Base-by-base conservation (phyloP, 306 rosid genomes). In the Oemleria cerasiformis region DNA sequence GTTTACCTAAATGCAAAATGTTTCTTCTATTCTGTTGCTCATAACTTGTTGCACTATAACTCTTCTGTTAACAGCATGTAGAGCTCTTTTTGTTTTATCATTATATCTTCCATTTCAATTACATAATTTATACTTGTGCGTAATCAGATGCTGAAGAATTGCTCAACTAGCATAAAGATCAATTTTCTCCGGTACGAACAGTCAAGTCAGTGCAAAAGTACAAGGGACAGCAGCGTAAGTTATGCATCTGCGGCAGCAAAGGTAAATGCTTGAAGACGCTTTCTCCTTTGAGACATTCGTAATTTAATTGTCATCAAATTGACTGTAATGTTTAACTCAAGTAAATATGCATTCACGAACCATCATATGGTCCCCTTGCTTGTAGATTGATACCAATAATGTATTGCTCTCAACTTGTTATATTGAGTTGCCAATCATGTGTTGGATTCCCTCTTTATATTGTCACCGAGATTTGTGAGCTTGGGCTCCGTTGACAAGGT, bases 161-260 rank as follows among this genome's bases (percentile, higher is more conserved):
- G 88, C 83, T 75, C 90, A 1, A 86, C 90, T 36, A 88, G 75
- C 75, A 88, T 91, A 40, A 88, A 85, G 78, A 55, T 95, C 30
- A 89, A 86, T 56, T 95, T 95, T 76, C 96, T 95, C 56, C 90
- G 86, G 30, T 95, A 95, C 39, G 96, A 95, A 79, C 99, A 95
- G 71, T 95, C 99, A 16, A 91, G 92, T 74, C 95, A 84, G 67
- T 95, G 99, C 96, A 83, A 85, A 51, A 86, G 79, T 57, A 74
- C 40, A 62, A 81, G 92, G 78, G 99, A 95, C 72, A 89, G 97
- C 81, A 95, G 99, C 40, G 99, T 95, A 43, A 95, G 99, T 77
- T 95, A 91, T 79, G 99, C 99, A 75, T 91, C 99, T 15, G 99
- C 97, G 13, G 97, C 99, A 25, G 99, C 97, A 61, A 92, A 81